Base-by-base conservation (phyloP, 495 filamentous ascomycete genomes). In the Thozetella sp. region DNA sequence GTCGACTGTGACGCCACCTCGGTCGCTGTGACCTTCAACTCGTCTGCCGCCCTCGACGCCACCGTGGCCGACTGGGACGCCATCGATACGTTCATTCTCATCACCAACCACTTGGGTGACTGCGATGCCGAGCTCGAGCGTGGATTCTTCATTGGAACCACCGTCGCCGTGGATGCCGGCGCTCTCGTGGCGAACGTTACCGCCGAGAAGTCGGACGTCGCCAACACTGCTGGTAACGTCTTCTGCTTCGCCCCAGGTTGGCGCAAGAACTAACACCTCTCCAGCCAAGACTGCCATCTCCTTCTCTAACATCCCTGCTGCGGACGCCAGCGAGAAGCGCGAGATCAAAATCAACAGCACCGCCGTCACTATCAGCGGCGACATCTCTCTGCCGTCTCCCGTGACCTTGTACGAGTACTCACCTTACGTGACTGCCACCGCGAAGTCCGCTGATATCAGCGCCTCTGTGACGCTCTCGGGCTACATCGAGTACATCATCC, bases 51-150 rank as follows among this genome's bases (percentile, higher is more conserved):
- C 37, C 63, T 64, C 40, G 27, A 27, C 1, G 51, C 54, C 11
- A 59, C 61, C 22, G 46, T 59, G 30, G 40, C 34, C 22, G 30
- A 56, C 23, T 67, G 64, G 61, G 43, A 23, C 20, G 45, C 52
- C 12, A 27, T 55, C 1, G 46, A 46, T 30, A 24, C n/a, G n/a
- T 58, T 67, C 20, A 58, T 67, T 23, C 22, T 67, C n/a, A 54
- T 67, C 45, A 67, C 64, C 0, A 67, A 67, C 58, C 64, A 67
- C 54, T 43, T 64, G 24, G 64, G 64, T 0, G 58, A 67, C 51
- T 67, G 64, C 48, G 64, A 67, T 55, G 58, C 26, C 40, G 64
- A 64, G 43, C 43, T 67, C 10, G 57, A 67, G 46, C 52, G 64
- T 50, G 51, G 61, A 13, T 63, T 63, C 51, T 67, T 67, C 45